Conservation (phyloP, 2,329 filamentous ascomycete species). For the Verticillium alfalfae region DNA sequence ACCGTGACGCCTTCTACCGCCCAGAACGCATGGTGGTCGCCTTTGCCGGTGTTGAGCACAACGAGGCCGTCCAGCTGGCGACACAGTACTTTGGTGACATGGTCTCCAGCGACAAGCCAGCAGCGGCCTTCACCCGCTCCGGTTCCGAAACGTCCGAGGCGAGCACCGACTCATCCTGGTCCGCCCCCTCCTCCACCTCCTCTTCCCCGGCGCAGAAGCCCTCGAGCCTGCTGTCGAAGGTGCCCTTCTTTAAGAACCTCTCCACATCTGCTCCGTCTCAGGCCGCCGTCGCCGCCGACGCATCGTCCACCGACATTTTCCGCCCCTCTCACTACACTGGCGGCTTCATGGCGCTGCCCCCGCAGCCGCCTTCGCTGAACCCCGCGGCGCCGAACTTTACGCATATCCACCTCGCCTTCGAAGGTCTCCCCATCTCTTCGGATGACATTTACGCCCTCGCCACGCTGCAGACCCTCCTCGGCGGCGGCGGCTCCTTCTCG, state of each 20-base stretch:
- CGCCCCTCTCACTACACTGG: constrained; percentile 81
- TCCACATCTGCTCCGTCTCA: constrained; percentile 66
- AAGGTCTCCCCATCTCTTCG: constrained; percentile 84
- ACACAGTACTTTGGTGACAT: constrained; percentile 91
- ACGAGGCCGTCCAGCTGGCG: constrained; percentile 70
- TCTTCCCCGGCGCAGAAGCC: constrained; percentile 30
- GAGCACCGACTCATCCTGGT: constrained; percentile 27
- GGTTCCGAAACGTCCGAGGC: constrained; percentile 53
- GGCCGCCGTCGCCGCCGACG: constrained; percentile 47
- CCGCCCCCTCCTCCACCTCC: constrained; percentile 26
- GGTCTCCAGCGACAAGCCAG: constrained; percentile 47
- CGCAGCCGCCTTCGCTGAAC: constrained; percentile 71
- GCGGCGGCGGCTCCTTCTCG: constrained; percentile 92
- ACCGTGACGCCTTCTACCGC: constrained; percentile 76
- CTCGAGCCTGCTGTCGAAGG: constrained; percentile 69
- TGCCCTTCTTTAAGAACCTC: constrained; percentile 87
- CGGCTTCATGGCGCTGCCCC: constrained; percentile 81
- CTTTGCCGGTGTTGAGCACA: constrained; percentile 85
- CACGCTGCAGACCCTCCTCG: constrained; percentile 90
- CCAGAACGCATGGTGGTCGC: constrained; percentile 92
- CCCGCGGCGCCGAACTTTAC: constrained; percentile 76
- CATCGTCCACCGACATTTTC: constrained; percentile 49
- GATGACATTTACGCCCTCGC: constrained; percentile 95
- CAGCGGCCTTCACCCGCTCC: constrained; percentile 44
- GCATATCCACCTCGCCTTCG: constrained; percentile 93